These are phyloP conservation scores for Pilaira anomala DNA, from an alignment of 192 early-diverging fungal genomes.

Conservation along the genomic window DNA sequence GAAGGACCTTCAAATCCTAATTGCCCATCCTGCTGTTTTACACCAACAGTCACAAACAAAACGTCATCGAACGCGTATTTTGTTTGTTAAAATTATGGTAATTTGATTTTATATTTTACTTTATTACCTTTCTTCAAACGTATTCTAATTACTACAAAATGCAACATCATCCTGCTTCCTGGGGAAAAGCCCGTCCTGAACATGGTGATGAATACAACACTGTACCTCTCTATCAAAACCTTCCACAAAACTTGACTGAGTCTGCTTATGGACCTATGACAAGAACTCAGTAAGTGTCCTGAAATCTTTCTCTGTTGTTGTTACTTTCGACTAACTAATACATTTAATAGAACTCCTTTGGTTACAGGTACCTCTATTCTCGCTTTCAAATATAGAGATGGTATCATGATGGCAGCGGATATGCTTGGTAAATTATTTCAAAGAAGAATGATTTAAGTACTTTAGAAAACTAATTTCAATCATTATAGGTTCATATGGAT, in stretches of 20 bases:
- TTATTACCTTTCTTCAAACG: not conserved
- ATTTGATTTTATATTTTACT: not conserved
- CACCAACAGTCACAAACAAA: too few species aligned
- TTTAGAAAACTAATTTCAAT: not conserved
- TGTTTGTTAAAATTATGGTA: not conserved
- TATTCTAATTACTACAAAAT: slow-evolving; percentile 33
- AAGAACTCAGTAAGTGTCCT: slow-evolving; percentile 53
- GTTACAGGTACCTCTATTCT: slow-evolving; percentile 94
- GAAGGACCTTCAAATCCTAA: too few species aligned
- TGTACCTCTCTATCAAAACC: slow-evolving; percentile 48
- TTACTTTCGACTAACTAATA: not conserved
- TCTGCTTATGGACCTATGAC: slow-evolving; percentile 47
- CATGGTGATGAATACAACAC: slow-evolving; percentile 53
- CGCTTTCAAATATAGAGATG: slow-evolving; percentile 94
- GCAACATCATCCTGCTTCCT: slow-evolving; percentile 76
- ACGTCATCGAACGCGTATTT: not conserved
- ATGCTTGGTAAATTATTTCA: slow-evolving; percentile 63
- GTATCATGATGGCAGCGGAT: slow-evolving; percentile 95
- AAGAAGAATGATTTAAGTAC: not conserved
- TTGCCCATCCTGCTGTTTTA: too few species aligned
- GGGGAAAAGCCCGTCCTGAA: slow-evolving; percentile 70
- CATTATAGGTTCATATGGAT: slow-evolving; percentile 83
- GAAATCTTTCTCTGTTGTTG: slow-evolving; percentile 1
- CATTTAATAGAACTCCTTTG: slow-evolving; percentile 62
- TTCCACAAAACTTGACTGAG: slow-evolving; percentile 47